phyloP scores from a whole-genome alignment of 1,284 basidiomycete species.

The Malassezia yamatoensis region DNA sequence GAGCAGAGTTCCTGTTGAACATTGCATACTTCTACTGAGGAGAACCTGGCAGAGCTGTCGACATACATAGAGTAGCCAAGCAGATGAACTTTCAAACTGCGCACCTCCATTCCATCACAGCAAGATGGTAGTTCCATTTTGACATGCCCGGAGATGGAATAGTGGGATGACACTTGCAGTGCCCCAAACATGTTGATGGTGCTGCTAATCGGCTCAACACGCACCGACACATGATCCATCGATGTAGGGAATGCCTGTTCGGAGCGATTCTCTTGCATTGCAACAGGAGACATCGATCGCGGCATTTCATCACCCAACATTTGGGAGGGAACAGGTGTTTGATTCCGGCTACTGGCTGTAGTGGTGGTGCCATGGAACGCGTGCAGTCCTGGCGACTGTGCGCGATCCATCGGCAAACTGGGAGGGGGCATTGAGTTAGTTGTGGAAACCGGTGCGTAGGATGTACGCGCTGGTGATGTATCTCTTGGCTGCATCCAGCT shows the following conservation, averaged over 20 bases:
- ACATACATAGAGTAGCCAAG: slow-evolving; percentile 41
- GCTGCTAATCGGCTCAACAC: slow-evolving; percentile 29
- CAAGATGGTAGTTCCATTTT: slow-evolving; percentile 4
- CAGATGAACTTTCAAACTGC: slow-evolving; percentile 26
- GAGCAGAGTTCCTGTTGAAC: slow-evolving; percentile 23
- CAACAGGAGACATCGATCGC: not conserved
- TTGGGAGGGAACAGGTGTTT: not conserved
- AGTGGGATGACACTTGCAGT: slow-evolving; percentile 42
- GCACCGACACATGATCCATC: slow-evolving; percentile 7
- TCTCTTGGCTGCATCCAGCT: no score
- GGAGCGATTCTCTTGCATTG: not conserved
- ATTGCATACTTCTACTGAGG: slow-evolving; percentile 31
- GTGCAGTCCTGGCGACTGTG: not conserved
- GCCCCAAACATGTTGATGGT: slow-evolving; percentile 45
- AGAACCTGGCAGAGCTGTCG: slow-evolving; percentile 38
- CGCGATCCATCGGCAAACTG: not conserved
- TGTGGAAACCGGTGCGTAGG: no score
- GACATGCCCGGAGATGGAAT: slow-evolving; percentile 40
- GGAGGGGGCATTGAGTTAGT: not conserved
- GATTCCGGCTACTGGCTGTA: not conserved
- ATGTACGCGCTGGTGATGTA: no score
- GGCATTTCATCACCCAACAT: not conserved
- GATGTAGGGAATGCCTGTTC: not conserved
- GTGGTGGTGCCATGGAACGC: not conserved
- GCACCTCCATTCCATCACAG: slow-evolving; percentile 21